Conservation (phyloP, 2,329 filamentous ascomycete species). For the Chrysosporium keratinophilum region DNA sequence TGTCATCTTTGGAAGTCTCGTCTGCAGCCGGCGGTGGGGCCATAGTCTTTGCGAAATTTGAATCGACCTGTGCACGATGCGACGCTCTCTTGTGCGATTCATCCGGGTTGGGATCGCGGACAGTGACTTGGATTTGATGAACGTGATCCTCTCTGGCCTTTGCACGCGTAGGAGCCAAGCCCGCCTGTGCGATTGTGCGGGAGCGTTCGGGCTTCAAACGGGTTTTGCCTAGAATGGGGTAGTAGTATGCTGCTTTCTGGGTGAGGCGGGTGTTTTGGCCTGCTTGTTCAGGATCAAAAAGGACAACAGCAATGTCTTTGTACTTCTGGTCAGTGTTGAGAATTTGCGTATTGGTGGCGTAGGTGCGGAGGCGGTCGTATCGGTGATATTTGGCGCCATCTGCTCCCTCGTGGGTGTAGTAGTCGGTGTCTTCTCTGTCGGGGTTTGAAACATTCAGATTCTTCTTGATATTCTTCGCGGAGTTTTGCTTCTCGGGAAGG, state of each 20-base stretch:
- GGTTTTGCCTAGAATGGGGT: conserved; percentile 49
- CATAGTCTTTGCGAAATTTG: conserved; percentile 31
- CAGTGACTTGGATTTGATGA: conserved; percentile 44
- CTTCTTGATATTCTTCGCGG: conserved; percentile 43
- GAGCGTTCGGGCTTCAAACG: conserved; percentile 43
- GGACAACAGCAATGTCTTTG: conserved; percentile 48
- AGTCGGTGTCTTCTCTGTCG: conserved; percentile 42
- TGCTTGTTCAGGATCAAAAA: conserved; percentile 42
- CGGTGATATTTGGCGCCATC: conserved; percentile 42
- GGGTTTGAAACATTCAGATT: conserved; percentile 47
- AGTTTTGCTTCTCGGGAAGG: conserved; percentile 41
- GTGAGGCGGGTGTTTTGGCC: conserved; percentile 22
- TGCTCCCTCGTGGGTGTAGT: conserved; percentile 39
- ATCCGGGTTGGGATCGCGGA: conserved; percentile 42
- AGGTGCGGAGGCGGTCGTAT: conserved; percentile 49
- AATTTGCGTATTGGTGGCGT: conserved; percentile 47
- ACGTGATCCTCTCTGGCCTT: conserved; percentile 40
- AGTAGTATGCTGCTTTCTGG: conserved; percentile 51
- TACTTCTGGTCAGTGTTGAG: conserved; percentile 44
- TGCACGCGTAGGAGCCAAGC: conserved; percentile 30
- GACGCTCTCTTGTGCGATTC: conserved; percentile 40
- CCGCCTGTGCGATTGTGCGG: conserved; percentile 35
- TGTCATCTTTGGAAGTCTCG: conserved; percentile 18
- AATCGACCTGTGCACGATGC: conserved; percentile 39
- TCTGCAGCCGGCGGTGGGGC: conserved; percentile 25